Evolutionary conservation across 2,329 filamentous ascomycete genomes (phyloP).

Genomic region (Microascus cirrosus): DNA sequence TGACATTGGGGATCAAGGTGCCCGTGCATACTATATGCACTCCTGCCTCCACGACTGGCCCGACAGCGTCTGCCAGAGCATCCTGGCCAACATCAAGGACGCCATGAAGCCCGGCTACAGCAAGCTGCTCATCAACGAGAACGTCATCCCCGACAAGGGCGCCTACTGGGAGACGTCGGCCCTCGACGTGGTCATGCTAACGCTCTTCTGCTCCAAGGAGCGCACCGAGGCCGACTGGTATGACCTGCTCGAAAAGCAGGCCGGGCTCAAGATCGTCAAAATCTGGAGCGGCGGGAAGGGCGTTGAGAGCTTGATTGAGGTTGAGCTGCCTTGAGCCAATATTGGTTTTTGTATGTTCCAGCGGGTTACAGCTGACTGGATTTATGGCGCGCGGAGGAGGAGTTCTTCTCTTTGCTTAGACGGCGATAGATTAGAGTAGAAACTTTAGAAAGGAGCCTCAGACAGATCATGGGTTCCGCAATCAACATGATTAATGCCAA

Average conservation of each 20-base stretch:
- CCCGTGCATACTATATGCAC: constrained; percentile 21
- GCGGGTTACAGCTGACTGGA: too few relatives aligned
- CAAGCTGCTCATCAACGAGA: constrained; percentile 20
- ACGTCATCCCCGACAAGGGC: constrained; percentile 17
- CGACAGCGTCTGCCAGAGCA: constrained; percentile 15
- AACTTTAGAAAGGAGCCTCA: too few relatives aligned
- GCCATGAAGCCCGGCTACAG: constrained; percentile 20
- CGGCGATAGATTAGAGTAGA: too few relatives aligned
- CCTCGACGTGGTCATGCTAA: constrained; percentile 20
- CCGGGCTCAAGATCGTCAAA: constrained; percentile 20
- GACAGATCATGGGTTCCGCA: too few relatives aligned
- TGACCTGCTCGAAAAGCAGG: constrained; percentile 15
- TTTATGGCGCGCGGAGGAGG: too few relatives aligned
- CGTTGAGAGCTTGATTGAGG: constrained; percentile 26
- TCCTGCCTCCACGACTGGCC: constrained; percentile 21
- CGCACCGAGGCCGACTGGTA: constrained; percentile 21
- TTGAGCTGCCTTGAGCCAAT: constrained; percentile 13
- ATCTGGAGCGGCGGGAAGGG: constrained; percentile 20
- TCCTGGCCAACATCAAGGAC: constrained; percentile 14
- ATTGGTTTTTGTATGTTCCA: too few relatives aligned
- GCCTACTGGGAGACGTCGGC: constrained; percentile 17
- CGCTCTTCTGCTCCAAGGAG: constrained; percentile 9
- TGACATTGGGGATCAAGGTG: constrained; percentile 7
- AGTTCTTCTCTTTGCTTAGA: too few relatives aligned
- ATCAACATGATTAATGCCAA: too few relatives aligned